Evolutionary conservation across 1,284 basidiomycete genomes (phyloP), one percentile per base, ranked within the genome.

Genomic region (Marasmius oreades): DNA sequence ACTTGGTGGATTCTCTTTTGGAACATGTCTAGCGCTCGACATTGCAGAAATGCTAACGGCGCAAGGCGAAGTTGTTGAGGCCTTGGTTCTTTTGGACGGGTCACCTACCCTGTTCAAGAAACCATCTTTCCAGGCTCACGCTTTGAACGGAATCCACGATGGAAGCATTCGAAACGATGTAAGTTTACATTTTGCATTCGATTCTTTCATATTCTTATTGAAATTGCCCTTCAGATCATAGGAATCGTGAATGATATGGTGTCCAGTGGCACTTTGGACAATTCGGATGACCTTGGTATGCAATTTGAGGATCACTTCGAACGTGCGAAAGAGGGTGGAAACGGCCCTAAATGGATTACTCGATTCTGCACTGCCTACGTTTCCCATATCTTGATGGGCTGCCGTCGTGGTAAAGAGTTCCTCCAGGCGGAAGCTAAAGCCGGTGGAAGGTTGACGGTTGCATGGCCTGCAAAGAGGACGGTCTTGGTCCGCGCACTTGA

Each of bases 1-100:
- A 22, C 28, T 56, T 14, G 55, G 50, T 23, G 55, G 55, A 23
- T 42, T 43, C 24, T 53, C 42, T 12, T 50, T 50, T 16, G 47
- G 47, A 12, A 31, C 47, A 12, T 50, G 24, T 20, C 47, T 50
- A 5, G 47, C 47, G 5, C 14, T 50, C 14, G 47, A 50, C 18
- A 50, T 50, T 16, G 47, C 47, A 18, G 26, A 50, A 20, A 7
- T 50, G 5, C 14, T 50, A 8, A 18, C 8, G 23, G 31, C 24
- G 4, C 26, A 31, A 26, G 47, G 47, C 11, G 47, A 50, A 20
- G 28, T 33, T 33, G 47, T 50, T 5, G 47, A 50, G 31, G 23
- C 47, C 11, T 20, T 50, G 14, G 47, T 50, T 33, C 23, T 50
- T 11, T 20, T 50, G 24, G 47, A 50, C 28, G 47, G 47, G 4